Evolutionary conservation across 306 rosid species (phyloP).

Genomic region (Ormosia semicastrata): DNA sequence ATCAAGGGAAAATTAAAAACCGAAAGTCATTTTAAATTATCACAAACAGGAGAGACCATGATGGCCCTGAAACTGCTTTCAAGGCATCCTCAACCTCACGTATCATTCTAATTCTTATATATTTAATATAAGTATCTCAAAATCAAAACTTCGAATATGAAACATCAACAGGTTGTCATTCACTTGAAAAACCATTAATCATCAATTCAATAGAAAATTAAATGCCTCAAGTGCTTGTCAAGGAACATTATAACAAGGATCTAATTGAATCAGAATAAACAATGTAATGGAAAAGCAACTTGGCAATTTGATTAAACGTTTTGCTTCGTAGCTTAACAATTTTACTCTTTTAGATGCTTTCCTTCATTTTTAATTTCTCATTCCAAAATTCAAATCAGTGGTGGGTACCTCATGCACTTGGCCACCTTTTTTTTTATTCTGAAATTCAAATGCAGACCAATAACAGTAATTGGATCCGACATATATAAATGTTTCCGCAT

Average conservation of each 20-base stretch:
- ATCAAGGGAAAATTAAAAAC: not conserved
- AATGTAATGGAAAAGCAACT: not conserved
- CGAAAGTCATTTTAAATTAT: not conserved
- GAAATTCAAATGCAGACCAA: slow-evolving; percentile 11
- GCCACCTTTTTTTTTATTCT: not conserved
- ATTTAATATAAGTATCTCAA: not conserved
- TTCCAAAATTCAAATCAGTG: slow-evolving; percentile 20
- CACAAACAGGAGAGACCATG: not conserved
- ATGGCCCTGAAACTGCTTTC: slow-evolving; percentile 26
- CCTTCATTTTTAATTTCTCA: slow-evolving; percentile 18
- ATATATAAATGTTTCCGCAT: not conserved
- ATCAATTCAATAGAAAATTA: not conserved
- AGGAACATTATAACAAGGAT: not conserved
- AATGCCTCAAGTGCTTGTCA: not conserved
- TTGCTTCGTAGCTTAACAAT: not conserved
- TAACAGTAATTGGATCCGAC: slow-evolving; percentile 2
- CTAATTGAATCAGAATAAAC: slow-evolving; percentile 19
- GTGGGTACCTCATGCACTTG: not conserved
- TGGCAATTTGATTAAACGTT: not conserved
- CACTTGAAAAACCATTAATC: not conserved
- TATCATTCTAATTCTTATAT: slow-evolving; percentile 8
- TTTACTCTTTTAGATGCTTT: not conserved
- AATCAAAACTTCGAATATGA: slow-evolving; percentile 9
- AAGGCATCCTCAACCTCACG: slow-evolving; percentile 19
- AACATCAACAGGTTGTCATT: not conserved